A percentile compares a stretch with the other conserved stretches of the same genome.
Conservation (phyloP, 305 asterid genomes). For the Withania somnifera region DNA sequence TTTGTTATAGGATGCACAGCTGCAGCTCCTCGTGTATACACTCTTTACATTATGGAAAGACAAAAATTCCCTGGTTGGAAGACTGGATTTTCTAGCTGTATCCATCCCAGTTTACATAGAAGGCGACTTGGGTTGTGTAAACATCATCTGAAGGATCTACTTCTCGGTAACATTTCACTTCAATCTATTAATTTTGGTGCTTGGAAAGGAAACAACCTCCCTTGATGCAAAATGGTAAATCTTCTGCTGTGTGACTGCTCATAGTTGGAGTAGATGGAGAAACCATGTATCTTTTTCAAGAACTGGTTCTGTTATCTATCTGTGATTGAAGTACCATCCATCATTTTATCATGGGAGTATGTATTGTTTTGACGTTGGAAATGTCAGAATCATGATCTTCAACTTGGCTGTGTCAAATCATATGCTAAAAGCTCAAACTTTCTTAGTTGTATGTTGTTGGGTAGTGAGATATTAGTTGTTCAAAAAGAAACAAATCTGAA, state of each 20-base stretch:
- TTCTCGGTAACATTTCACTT: conserved; percentile 24
- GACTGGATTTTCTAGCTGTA: conserved; percentile 65
- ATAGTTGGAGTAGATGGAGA: not conserved
- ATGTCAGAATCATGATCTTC: not conserved
- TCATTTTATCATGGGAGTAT: not conserved
- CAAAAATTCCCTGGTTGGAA: conserved; percentile 89
- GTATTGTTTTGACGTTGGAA: not conserved
- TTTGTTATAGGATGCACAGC: conserved; percentile 54
- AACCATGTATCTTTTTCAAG: not conserved
- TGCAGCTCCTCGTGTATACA: conserved; percentile 51
- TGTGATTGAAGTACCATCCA: not conserved
- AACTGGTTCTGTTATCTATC: not conserved
- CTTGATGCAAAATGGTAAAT: not conserved
- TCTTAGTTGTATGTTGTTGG: not conserved
- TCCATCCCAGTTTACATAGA: conserved; percentile 65
- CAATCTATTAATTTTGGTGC: conserved; percentile 31
- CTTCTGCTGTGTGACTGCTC: no score
- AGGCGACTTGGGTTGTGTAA: conserved; percentile 75
- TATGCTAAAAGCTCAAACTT: not conserved
- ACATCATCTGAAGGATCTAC: conserved; percentile 39
- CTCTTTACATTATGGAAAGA: conserved; percentile 80
- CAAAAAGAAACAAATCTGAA: not conserved
- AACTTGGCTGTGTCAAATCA: not conserved
- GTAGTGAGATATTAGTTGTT: not conserved
- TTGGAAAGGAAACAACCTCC: conserved; percentile 8